A percentile compares a stretch with the other conserved stretches of the same genome.
Evolutionary conservation across 2,329 filamentous ascomycete species (phyloP).

Genomic region (Atkinsonella texensis): DNA sequence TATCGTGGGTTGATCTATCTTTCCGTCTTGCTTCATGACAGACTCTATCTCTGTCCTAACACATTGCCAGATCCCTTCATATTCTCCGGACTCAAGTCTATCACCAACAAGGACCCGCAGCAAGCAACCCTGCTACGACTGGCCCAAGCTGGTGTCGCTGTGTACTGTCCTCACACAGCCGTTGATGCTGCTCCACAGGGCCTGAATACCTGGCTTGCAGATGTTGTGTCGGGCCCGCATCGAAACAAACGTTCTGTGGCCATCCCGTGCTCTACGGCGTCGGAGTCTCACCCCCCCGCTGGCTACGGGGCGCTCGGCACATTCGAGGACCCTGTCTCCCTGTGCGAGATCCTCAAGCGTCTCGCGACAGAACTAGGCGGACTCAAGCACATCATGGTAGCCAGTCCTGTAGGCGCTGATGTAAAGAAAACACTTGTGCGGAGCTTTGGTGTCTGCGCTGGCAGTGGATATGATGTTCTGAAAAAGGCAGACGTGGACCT

Average conservation of each 20-base stretch:
- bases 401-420: slow-evolving; percentile 35
- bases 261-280: slow-evolving; percentile 30
- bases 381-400: slow-evolving; percentile 41
- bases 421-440: slow-evolving; percentile 34
- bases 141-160: slow-evolving; percentile 76
- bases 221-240: slow-evolving; percentile 55
- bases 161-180: slow-evolving; percentile 93
- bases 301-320: slow-evolving; percentile 42
- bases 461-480: slow-evolving; percentile 71
- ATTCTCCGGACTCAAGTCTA: slow-evolving; percentile 80
- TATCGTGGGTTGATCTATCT: slow-evolving; percentile 53
- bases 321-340: slow-evolving; percentile 25
- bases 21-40: background rate
- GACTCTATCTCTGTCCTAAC: background rate
- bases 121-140: slow-evolving; percentile 75
- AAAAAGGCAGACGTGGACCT: slow-evolving; percentile 61
- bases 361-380: slow-evolving; percentile 58
- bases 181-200: slow-evolving; percentile 78
- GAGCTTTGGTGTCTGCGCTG: slow-evolving; percentile 78
- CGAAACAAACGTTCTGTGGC: slow-evolving; percentile 29
- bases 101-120: slow-evolving; percentile 75
- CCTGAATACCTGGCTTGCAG: slow-evolving; percentile 88
- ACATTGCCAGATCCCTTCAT: slow-evolving; percentile 71
- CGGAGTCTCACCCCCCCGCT: slow-evolving; percentile 31
- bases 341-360: slow-evolving; percentile 33